Base-by-base conservation (phyloP, 2,329 filamentous ascomycete species). In the Nemania diffusa region DNA sequence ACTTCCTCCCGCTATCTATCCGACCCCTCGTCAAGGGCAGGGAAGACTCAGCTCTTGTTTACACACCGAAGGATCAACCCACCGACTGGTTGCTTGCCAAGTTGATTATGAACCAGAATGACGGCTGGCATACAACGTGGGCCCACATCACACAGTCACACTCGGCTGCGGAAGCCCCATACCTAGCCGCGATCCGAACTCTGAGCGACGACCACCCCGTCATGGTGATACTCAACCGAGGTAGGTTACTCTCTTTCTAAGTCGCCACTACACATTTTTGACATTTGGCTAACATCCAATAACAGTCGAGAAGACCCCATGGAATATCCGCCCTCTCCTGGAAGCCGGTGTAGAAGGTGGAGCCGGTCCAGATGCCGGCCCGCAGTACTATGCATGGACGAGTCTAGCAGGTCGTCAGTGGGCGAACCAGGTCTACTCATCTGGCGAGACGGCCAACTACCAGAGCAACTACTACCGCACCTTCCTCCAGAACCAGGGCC, bases 41-140 rank as follows among this genome's bases (percentile, higher is more conserved):
- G 11, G 75, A 77, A 15, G 79, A 79, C 17, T 74, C 71, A 1
- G 76, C 80, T 65, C 71, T 84, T 40, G 76, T 81, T 5, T 86
- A 86, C 73, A 85, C 84, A 2, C 83, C 83, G 2, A 71, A 77
- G 0, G 84, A 86, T 64, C 58, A 68, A 0, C 26, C 72, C 3
- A 78, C 79, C n/a, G 83, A 86, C 73, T 86, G 84, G 84, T 72
- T 84, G 5, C 73, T 86, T 4, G 84, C 84, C 5, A 85, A 86
- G 75, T 81, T 84, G 50, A 78, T 83, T 70, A 84, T 83, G 71
- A 84, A 84, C 57, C 73, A 77, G 27, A 84, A 85, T 57, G 82
- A 85, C 68, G 76, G 84, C 40, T 84, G 81, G 74, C 78, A 81
- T 64, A 75, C 76, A 0, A 81, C 84, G 59, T 81, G 79, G 74